Conservation (phyloP, 148 eudicot species). For the Rheum nobile region DNA sequence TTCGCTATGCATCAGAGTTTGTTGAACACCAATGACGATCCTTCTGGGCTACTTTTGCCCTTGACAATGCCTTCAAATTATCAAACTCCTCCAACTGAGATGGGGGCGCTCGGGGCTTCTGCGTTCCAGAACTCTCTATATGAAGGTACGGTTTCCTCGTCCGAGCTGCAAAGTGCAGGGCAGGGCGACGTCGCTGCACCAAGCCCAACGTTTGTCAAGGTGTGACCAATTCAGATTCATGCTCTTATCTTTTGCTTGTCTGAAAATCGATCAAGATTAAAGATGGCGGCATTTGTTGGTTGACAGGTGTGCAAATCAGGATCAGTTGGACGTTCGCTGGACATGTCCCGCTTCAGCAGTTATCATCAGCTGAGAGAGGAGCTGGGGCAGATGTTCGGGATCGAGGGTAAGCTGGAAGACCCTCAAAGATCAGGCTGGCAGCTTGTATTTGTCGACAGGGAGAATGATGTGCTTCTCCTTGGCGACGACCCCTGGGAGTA, state of each 20-base stretch:
- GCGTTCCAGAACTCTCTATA: slow-evolving; percentile 58
- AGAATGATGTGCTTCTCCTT: slow-evolving; percentile 98
- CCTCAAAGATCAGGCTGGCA: slow-evolving; percentile 99
- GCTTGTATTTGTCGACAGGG: slow-evolving; percentile 99
- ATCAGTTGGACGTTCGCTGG: slow-evolving; percentile 88
- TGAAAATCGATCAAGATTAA: not conserved
- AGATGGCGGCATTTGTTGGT: not conserved
- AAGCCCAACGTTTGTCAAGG: slow-evolving; percentile 72
- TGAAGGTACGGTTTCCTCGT: slow-evolving; percentile 60
- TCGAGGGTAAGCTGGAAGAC: slow-evolving; percentile 85
- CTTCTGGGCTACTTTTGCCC: slow-evolving; percentile 75
- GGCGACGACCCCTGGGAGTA: slow-evolving; percentile 99
- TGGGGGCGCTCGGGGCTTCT: slow-evolving; percentile 53
- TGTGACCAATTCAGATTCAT: slow-evolving; percentile 11
- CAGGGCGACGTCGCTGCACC: slow-evolving; percentile 55
- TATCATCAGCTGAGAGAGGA: slow-evolving; percentile 84
- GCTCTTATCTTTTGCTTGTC: not conserved
- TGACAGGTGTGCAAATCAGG: slow-evolving; percentile 83
- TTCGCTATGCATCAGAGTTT: slow-evolving; percentile 57
- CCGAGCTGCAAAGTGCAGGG: slow-evolving; percentile 67
- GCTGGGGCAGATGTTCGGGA: slow-evolving; percentile 90
- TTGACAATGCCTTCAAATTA: slow-evolving; percentile 57
- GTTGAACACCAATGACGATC: slow-evolving; percentile 61
- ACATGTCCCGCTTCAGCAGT: slow-evolving; percentile 94
- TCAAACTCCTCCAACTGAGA: slow-evolving; percentile 33